Conservation (phyloP, 331 rosid species). For the Cydonia oblonga region DNA sequence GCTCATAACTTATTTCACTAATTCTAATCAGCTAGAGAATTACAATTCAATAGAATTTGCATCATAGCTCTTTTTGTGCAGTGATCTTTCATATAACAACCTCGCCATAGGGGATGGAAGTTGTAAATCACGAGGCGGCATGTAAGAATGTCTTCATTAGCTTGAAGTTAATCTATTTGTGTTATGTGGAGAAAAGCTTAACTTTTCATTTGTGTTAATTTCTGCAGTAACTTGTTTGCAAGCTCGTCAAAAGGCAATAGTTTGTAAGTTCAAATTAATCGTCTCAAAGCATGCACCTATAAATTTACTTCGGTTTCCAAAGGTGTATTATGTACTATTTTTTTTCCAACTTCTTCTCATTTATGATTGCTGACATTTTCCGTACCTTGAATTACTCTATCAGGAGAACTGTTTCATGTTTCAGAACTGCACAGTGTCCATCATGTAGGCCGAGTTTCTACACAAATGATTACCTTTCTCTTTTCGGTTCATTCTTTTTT, state of each 20-base stretch:
- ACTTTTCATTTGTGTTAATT: neutral
- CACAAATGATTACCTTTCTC: neutral
- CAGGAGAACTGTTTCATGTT: too few species aligned
- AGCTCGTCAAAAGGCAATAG: constrained; percentile 23
- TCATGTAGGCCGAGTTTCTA: too few species aligned
- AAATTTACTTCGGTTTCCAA: neutral
- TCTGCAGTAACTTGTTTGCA: constrained; percentile 54
- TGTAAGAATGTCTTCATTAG: neutral
- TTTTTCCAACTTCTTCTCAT: neutral
- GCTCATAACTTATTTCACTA: too few species aligned
- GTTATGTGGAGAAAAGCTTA: neutral
- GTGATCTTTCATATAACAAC: constrained; percentile 38
- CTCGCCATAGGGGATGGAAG: constrained; percentile 1
- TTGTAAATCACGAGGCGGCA: neutral
- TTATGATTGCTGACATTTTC: too few species aligned
- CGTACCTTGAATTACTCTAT: too few species aligned
- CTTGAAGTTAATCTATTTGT: neutral
- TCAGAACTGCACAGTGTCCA: too few species aligned
- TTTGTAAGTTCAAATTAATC: constrained; percentile 36
- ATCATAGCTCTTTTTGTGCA: constrained; percentile 11
- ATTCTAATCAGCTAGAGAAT: too few species aligned
- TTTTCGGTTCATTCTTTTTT: neutral
- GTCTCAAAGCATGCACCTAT: neutral
- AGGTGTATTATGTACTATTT: neutral
- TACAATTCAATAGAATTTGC: too few species aligned